Evolutionary conservation across 1,284 basidiomycete genomes (phyloP).

Genomic region (Wallemia hederae): DNA sequence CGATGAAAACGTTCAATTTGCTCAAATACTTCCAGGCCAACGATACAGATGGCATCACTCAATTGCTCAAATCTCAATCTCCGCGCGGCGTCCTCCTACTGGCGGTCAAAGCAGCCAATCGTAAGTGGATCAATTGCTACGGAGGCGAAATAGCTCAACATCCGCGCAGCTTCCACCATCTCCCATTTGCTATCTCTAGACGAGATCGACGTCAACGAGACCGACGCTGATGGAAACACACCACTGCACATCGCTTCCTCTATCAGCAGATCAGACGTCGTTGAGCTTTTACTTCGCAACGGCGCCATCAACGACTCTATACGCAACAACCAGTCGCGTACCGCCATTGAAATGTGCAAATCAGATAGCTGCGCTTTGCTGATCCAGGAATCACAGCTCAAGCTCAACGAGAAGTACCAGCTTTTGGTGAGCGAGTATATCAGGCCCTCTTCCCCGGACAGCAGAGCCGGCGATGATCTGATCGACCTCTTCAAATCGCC

Average conservation of each 20-base stretch:
- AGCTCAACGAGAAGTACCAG: conserved; percentile 45
- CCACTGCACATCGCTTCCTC: conserved; percentile 63
- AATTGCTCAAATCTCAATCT: background rate
- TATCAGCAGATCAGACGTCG: conserved; percentile 46
- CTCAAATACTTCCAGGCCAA: background rate
- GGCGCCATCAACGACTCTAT: conserved; percentile 52
- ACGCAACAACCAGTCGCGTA: conserved; percentile 36
- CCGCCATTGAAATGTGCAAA: conserved; percentile 39
- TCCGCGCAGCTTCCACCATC: background rate
- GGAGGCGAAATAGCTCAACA: background rate
- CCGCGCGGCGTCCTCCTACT: background rate
- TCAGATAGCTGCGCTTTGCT: conserved; percentile 31
- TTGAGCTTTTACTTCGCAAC: conserved; percentile 41
- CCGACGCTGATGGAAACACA: conserved; percentile 28
- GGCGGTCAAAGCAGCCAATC: background rate
- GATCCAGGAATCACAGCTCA: conserved; percentile 51
- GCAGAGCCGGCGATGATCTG: conserved; percentile 24
- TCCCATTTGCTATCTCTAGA: background rate
- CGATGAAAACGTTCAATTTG: background rate
- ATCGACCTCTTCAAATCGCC: conserved; percentile 31
- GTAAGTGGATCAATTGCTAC: background rate
- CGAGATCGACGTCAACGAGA: conserved; percentile 6
- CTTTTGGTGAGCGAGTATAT: conserved; percentile 42
- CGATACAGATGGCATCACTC: background rate
- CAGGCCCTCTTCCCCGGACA: conserved; percentile 22